These are phyloP conservation scores for Aspergillus diversus DNA, from an alignment of 495 filamentous ascomycete genomes.

Conservation along the genomic window DNA sequence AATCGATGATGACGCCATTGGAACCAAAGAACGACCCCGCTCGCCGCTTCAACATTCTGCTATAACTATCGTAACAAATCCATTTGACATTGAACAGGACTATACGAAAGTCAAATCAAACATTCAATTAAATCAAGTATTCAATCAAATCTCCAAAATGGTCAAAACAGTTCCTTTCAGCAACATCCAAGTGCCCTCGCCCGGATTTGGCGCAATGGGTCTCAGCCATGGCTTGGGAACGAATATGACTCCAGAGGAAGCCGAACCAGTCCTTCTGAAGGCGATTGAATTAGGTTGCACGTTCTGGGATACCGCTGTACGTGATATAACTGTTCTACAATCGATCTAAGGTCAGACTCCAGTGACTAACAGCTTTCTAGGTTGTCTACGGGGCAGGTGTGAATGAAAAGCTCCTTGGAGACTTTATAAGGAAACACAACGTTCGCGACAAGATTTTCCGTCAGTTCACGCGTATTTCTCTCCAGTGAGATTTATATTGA, in stretches of 20 bases:
- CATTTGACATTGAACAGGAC: background rate
- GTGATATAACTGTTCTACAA: conserved; percentile 4
- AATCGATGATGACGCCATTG: no score
- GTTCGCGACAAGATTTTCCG: conserved; percentile 52
- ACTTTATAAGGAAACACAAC: conserved; percentile 58
- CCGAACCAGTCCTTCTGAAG: conserved; percentile 54
- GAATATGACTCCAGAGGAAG: conserved; percentile 47
- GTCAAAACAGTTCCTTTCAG: conserved; percentile 47
- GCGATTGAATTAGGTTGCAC: conserved; percentile 56
- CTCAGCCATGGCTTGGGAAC: conserved; percentile 46
- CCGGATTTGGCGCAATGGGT: conserved; percentile 54
- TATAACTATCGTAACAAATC: no score
- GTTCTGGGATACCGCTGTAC: conserved; percentile 57
- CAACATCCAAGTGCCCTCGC: conserved; percentile 42
- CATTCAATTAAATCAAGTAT: background rate
- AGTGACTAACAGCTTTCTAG: conserved; percentile 19
- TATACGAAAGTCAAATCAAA: background rate
- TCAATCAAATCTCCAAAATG: conserved; percentile 33
- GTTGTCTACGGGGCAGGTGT: conserved; percentile 52
- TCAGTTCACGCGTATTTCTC: conserved; percentile 19
- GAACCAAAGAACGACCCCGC: no score
- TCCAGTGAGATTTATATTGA: background rate
- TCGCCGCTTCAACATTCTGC: no score
- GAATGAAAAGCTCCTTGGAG: conserved; percentile 55
- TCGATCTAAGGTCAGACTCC: background rate